Evolutionary conservation across 768 basidiomycete species (phyloP).

Genomic region (Auriscalpium microsporum): DNA sequence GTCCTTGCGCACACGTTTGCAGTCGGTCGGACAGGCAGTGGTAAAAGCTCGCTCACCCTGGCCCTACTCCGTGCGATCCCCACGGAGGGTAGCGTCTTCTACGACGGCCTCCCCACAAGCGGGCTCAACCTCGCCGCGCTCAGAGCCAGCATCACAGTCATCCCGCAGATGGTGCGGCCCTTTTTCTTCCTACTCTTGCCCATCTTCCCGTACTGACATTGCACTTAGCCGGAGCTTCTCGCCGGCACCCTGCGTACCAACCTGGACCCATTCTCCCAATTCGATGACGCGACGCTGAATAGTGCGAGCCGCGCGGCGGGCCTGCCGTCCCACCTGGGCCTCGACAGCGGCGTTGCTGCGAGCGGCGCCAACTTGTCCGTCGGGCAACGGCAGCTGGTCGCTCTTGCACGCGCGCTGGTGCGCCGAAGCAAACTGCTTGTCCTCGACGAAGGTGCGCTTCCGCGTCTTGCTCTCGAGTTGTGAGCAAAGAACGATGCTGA

Average conservation of each 20-base stretch:
- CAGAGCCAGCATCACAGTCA: constrained; percentile 47
- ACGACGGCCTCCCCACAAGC: constrained; percentile 39
- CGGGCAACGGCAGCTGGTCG: constrained; percentile 54
- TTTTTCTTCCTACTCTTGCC: neutral
- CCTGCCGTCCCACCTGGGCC: constrained; percentile 32
- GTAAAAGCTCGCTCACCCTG: constrained; percentile 46
- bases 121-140: constrained; percentile 45
- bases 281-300: constrained; percentile 45
- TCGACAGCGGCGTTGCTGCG: constrained; percentile 37
- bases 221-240: constrained; percentile 37
- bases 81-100: constrained; percentile 43
- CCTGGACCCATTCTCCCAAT: constrained; percentile 48
- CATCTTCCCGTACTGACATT: constrained; percentile 4
- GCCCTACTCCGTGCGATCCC: constrained; percentile 46
- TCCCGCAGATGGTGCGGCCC: constrained; percentile 43
- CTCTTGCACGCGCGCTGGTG: constrained; percentile 50
- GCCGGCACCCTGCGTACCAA: constrained; percentile 50
- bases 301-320: constrained; percentile 44
- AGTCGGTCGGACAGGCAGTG: constrained; percentile 56
- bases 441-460: constrained; percentile 41
- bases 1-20: neutral
- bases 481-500: no score
- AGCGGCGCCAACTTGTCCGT: constrained; percentile 43
- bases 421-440: constrained; percentile 49
- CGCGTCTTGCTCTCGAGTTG: neutral